phyloP scores from a whole-genome alignment of 306 rosid genomes.

The Acacia melanoxylon region DNA sequence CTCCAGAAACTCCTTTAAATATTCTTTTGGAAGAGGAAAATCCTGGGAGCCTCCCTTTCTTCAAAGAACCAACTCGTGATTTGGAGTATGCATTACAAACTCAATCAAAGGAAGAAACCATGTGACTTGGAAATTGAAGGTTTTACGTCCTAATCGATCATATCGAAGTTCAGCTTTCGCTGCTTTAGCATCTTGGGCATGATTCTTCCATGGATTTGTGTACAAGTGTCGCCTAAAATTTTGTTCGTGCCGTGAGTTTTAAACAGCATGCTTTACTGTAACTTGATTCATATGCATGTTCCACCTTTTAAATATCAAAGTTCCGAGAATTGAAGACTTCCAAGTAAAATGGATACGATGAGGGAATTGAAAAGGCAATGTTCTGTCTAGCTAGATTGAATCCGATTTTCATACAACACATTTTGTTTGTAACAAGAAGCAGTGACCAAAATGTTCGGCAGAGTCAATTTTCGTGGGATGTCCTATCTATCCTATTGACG shows the following conservation, averaged over 20 bases:
- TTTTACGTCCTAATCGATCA: conserved; percentile 2
- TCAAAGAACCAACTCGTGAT: conserved; percentile 42
- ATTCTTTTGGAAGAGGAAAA: conserved; percentile 68
- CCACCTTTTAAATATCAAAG: background rate
- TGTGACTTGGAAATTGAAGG: conserved; percentile 31
- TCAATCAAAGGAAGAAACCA: conserved; percentile 52
- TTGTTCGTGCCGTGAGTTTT: conserved; percentile 28
- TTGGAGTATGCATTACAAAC: conserved; percentile 50
- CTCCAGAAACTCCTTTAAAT: conserved; percentile 72
- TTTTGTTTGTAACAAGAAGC: background rate
- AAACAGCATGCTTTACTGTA: conserved; percentile 6
- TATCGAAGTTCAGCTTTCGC: conserved; percentile 16
- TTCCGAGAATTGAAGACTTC: conserved; percentile 9
- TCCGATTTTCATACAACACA: background rate
- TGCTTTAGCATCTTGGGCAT: conserved; percentile 14
- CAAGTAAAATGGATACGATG: background rate
- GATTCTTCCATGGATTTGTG: background rate
- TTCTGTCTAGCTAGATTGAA: background rate
- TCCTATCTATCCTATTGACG: background rate
- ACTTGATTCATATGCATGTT: conserved; percentile 7
- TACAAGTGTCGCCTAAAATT: conserved; percentile 17
- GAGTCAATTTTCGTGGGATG: background rate
- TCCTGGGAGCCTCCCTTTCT: conserved; percentile 65
- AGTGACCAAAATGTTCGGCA: background rate
- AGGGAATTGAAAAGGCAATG: background rate